Percentiles rank a stretch among this genome's conserved stretches.
Evolutionary conservation across 108 stramenopile genomes (phyloP).

Genomic region (Cyclotella distinguenda): DNA sequence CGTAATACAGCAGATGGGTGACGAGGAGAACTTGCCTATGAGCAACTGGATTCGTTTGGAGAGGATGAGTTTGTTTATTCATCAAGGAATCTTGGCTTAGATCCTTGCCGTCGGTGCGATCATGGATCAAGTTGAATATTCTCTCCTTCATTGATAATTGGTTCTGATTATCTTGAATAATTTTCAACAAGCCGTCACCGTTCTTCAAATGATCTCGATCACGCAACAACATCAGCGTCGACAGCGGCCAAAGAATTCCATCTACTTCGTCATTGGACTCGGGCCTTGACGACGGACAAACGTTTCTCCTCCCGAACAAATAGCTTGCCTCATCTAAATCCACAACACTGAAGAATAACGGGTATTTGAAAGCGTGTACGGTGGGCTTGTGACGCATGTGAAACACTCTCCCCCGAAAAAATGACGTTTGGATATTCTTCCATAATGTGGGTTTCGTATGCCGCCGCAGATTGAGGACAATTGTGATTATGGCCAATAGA

Average conservation of each 20-base stretch:
- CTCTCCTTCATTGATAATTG: constrained; percentile 45
- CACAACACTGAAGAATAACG: constrained; percentile 78
- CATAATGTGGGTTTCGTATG: no score
- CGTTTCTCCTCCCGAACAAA: constrained; percentile 37
- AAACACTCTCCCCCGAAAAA: constrained; percentile 57
- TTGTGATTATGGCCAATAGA: no score
- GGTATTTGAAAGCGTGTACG: constrained; percentile 81
- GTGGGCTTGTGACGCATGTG: constrained; percentile 70
- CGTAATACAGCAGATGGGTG: constrained; percentile 79
- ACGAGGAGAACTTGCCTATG: constrained; percentile 56
- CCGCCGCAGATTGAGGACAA: no score
- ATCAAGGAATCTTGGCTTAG: not conserved
- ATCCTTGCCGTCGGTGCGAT: constrained; percentile 55
- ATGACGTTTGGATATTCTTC: constrained; percentile 28
- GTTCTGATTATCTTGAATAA: not conserved
- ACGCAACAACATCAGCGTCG: constrained; percentile 50
- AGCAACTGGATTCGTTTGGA: constrained; percentile 20
- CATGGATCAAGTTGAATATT: constrained; percentile 52
- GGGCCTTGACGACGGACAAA: not conserved
- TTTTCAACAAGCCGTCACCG: constrained; percentile 53
- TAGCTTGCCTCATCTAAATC: constrained; percentile 70
- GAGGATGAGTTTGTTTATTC: not conserved
- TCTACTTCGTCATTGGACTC: not conserved
- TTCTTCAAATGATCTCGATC: constrained; percentile 75
- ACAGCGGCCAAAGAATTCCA: constrained; percentile 59